Conservation (phyloP, 2,329 filamentous ascomycete genomes). For the Cryoendolithus antarcticus region DNA sequence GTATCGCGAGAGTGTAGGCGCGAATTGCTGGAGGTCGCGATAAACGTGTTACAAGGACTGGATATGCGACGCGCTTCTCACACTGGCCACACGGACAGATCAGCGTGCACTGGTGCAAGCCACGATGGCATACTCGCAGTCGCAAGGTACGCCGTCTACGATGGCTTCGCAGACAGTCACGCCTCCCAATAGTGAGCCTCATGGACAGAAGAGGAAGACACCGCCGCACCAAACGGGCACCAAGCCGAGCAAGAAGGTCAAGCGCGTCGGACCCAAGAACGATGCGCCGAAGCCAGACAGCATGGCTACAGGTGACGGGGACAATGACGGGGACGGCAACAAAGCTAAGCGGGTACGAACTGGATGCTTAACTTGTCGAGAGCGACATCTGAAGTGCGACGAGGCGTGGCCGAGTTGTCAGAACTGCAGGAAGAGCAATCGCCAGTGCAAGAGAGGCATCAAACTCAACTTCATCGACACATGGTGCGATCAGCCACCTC, state of each 20-base stretch:
- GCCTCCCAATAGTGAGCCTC: too few species aligned
- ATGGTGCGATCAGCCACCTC: conserved; percentile 54
- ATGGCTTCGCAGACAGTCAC: too few species aligned
- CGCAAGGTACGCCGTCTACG: too few species aligned
- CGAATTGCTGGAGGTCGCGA: too few species aligned
- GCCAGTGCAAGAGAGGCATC: conserved; percentile 74
- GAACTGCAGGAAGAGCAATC: conserved; percentile 80
- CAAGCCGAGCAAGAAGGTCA: conserved; percentile 21
- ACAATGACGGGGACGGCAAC: conserved; percentile 21
- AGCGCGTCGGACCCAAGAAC: conserved; percentile 17
- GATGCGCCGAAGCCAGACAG: conserved; percentile 12
- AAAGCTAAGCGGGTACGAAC: conserved; percentile 83
- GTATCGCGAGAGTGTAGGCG: too few species aligned
- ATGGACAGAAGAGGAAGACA: conserved; percentile 15
- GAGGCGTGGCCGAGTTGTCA: conserved; percentile 54
- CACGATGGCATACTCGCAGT: too few species aligned
- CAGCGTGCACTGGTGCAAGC: too few species aligned
- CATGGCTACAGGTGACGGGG: conserved; percentile 18
- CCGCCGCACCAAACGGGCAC: conserved; percentile 12
- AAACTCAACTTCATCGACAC: conserved; percentile 86
- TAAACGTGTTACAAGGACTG: too few species aligned
- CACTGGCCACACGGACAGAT: too few species aligned
- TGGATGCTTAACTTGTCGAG: conserved; percentile 79
- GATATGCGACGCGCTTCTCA: too few species aligned
- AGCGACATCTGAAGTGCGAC: conserved; percentile 85